Evolutionary conservation across 306 rosid species (phyloP), one percentile per base, ranked within the genome.

Genomic region (Gleditsia sinensis): DNA sequence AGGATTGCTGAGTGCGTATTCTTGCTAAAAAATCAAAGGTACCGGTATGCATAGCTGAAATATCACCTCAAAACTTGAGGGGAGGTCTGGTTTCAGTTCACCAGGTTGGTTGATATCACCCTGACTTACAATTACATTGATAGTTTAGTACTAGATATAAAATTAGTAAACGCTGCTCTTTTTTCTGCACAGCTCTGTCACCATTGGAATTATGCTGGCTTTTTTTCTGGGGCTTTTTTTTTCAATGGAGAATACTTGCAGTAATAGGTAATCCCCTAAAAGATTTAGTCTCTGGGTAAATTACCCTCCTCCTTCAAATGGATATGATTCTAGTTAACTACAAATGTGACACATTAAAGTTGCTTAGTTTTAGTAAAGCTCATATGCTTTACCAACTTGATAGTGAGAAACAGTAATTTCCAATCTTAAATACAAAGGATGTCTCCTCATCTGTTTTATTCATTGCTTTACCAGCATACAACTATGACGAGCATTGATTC

Each of bases 11-110:
- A 36, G 65, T 40, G 60, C 17, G 10, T 63, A 34, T 78, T 54
- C 66, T 65, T 50, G 71, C 67, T 69, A 33, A 71, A 68, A 71
- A 65, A 82, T 76, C 30, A 25, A 71, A 94, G 97, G 97, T 92
- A 61, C 99, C 99, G 0, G 96, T 94, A 3, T 94, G 92, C 63
- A 92, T 92, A 72, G 95, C 99, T 20, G 99, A 94, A 88, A 94
- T 94, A 83, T 50, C 99, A 28, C 99, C 99, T 68, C 96, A 92
- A 80, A 87, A 94, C 83, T 45, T 92, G 82, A 88, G 99, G 80
- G 99, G 99, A 49, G 56, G 67, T 75, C 67, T 94, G 48, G 98
- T 82, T 61, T 82, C 99, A 25, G 93, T 94, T 60, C 88, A 90
- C 75, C 99, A 94, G 98, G 99, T 94, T 78, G 51, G 87, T 69